Base-by-base conservation (phyloP, 176 grass and related monocot genomes). In the Poa annua region DNA sequence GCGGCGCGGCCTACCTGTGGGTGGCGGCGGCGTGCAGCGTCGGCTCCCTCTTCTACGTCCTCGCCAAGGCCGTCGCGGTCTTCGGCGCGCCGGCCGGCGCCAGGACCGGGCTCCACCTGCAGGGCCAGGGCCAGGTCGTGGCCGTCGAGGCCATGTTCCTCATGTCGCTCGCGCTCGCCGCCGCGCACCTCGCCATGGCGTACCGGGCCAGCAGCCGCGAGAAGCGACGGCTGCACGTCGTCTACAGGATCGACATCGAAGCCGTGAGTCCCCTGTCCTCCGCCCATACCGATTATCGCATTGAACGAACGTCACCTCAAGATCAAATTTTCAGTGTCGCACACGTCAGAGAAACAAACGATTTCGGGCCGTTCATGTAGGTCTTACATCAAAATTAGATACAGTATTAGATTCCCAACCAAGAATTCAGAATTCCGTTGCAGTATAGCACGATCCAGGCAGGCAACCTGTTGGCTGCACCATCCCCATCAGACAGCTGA, bases 161-260 rank as follows among this genome's bases (percentile, higher is more conserved):
- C 84, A 57, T 76, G 21, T 98, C 96, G 38, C 16, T 98, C 32
- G 71, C 92, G 19, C 85, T 98, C 63, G 92, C 96, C 39, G 60
- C 78, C 29, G 96, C 96, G 1, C 96, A 98, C 89, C 47, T 98
- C 54, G 90, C 84, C 70, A 89, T 91, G 71, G 96, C 96, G 0
- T 98, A 95, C 81, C 90, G 96, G 35, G 88, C 96, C 3, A 90
- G 80, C 65, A 93, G 88, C 86, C 76, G 90, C 53, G 88, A 98
- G 90, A 84, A 89, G 8, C 84, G 92, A 0, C 92, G 94, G 42
- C 54, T 98, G 20, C 90, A 74, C 71, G 71, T 98, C 63, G 90
- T 98, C 66, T 98, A 87, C 79, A 88, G 87, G 38, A 98, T 98
- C 86, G 96, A 98, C 78, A 82, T 98, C 61, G 96, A 98, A 84